A percentile compares a stretch with the other conserved stretches of the same genome.
phyloP scores from a whole-genome alignment of 2,329 filamentous ascomycete species.

The Exophiala calicioides region DNA sequence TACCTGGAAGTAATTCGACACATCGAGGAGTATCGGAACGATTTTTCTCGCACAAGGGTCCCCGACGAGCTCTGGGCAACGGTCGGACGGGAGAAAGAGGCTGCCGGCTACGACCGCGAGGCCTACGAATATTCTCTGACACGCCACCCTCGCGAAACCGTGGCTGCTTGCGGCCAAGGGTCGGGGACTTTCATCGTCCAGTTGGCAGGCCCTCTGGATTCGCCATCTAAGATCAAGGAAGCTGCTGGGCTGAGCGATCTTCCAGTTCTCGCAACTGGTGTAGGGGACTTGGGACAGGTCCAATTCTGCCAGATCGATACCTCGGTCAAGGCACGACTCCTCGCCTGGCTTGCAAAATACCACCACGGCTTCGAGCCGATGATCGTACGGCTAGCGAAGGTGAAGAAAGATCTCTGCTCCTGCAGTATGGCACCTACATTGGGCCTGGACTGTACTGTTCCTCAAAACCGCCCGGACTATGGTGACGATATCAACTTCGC shows the following conservation, averaged over 20 bases:
- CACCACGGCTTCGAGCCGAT: slow-evolving; percentile 29
- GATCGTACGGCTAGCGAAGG: slow-evolving; percentile 33
- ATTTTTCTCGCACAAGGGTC: slow-evolving; percentile 38
- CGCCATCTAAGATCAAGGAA: slow-evolving; percentile 26
- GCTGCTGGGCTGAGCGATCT: slow-evolving; percentile 21
- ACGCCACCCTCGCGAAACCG: neutral
- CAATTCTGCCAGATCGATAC: slow-evolving; percentile 33
- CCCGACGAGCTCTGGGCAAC: slow-evolving; percentile 41
- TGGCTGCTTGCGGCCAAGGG: neutral
- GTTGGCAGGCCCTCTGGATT: slow-evolving; percentile 30
- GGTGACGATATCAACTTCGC: neutral
- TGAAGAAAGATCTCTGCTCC: slow-evolving; percentile 33
- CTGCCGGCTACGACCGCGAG: slow-evolving; percentile 41
- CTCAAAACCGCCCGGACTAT: slow-evolving; percentile 32
- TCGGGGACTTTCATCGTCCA: slow-evolving; percentile 31
- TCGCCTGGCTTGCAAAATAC: slow-evolving; percentile 25
- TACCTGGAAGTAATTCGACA: slow-evolving; percentile 35
- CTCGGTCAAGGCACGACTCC: slow-evolving; percentile 15
- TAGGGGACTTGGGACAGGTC: slow-evolving; percentile 25
- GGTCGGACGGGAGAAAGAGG: slow-evolving; percentile 35
- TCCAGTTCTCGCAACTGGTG: slow-evolving; percentile 24
- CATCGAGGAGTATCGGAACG: slow-evolving; percentile 37
- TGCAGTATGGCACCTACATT: slow-evolving; percentile 31
- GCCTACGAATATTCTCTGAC: slow-evolving; percentile 39
- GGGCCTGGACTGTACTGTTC: slow-evolving; percentile 33